A percentile compares a stretch with the other conserved stretches of the same genome.
Evolutionary conservation across 305 asterid species (phyloP).

Genomic region (Fraxinus floribunda): DNA sequence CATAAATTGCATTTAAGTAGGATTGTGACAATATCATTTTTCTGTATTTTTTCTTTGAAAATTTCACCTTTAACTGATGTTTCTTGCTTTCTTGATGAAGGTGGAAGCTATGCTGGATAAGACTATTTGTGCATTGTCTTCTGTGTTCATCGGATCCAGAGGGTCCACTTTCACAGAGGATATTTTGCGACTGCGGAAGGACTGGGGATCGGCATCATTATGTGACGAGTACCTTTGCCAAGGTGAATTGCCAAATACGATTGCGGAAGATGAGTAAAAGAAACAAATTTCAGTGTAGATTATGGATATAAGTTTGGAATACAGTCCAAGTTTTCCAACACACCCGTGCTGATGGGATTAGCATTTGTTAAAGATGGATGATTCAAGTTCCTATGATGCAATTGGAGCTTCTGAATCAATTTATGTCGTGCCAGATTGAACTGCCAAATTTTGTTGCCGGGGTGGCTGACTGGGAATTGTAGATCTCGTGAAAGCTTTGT

Average conservation of each 20-base stretch:
- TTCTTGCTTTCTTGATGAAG: conserved; percentile 20
- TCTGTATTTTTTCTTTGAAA: neutral
- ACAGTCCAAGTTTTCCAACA: neutral
- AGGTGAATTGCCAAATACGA: conserved; percentile 47
- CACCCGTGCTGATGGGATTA: neutral
- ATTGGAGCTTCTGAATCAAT: neutral
- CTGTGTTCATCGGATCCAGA: conserved; percentile 44
- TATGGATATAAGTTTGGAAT: neutral
- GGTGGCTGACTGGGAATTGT: neutral
- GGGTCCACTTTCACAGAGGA: conserved; percentile 61
- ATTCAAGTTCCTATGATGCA: neutral
- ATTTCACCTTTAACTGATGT: neutral
- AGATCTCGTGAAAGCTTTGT: neutral
- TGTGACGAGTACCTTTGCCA: conserved; percentile 53
- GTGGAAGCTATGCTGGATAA: conserved; percentile 64
- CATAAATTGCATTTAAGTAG: neutral
- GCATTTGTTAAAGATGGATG: neutral
- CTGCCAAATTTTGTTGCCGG: neutral
- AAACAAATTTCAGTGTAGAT: neutral
- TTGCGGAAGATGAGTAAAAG: conserved; percentile 41
- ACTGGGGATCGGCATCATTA: conserved; percentile 45
- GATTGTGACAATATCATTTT: neutral
- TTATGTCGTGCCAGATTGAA: neutral
- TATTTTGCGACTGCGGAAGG: conserved; percentile 49
- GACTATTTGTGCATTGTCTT: conserved; percentile 52